phyloP scores from a whole-genome alignment of 1,284 basidiomycete species.

The Porphyrellus sp. region DNA sequence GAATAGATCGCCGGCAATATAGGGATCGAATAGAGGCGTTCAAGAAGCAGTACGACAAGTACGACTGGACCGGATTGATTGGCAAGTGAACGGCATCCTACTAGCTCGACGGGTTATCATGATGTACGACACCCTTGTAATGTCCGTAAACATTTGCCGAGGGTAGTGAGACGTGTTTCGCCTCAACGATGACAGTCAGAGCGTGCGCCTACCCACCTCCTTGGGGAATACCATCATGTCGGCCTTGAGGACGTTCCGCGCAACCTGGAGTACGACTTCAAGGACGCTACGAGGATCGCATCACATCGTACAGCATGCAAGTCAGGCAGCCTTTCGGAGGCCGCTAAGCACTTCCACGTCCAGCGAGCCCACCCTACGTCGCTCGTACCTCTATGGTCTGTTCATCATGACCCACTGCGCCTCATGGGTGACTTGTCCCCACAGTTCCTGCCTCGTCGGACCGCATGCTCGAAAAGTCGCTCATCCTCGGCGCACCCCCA shows the following conservation, averaged over 20 bases:
- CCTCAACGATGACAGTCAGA: no score
- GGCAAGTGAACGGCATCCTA: conserved; percentile 30
- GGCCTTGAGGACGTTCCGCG: conserved; percentile 1
- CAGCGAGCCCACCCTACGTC: conserved; percentile 35
- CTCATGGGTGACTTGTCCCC: conserved; percentile 2
- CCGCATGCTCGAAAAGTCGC: conserved; percentile 78
- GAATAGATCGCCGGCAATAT: conserved; percentile 69
- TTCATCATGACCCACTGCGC: conserved; percentile 2
- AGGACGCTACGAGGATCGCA: background rate
- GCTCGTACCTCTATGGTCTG: conserved; percentile 63
- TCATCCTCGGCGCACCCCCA: conserved; percentile 47
- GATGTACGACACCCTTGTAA: background rate
- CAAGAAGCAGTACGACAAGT: conserved; percentile 65
- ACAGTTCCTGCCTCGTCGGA: conserved; percentile 74
- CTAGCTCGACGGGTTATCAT: no score
- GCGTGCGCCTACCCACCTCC: no score
- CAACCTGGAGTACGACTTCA: conserved; percentile 4
- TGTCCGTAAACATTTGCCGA: no score
- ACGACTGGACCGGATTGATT: conserved; percentile 79
- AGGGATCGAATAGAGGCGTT: conserved; percentile 68
- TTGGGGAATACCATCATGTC: conserved; percentile 9
- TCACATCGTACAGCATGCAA: no score
- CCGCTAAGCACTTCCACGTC: conserved; percentile 19
- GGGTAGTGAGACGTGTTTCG: no score
- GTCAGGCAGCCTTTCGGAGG: no score